Evolutionary conservation across 2,329 filamentous ascomycete genomes (phyloP).

Genomic region (Orbilia brochopaga): DNA sequence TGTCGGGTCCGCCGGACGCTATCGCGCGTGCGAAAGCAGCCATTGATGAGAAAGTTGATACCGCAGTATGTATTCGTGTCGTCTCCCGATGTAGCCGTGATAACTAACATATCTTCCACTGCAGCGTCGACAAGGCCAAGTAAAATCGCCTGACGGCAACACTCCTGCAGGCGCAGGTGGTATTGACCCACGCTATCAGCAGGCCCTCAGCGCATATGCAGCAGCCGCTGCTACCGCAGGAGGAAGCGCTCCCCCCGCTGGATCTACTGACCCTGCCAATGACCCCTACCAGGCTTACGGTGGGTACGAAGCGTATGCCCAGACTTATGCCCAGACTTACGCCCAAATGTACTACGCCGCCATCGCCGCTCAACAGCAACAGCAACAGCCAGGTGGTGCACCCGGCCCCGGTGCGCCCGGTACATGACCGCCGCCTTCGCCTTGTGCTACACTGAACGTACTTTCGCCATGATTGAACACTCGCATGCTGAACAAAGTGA

Average conservation of each 20-base stretch:
- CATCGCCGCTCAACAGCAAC: constrained; percentile 53
- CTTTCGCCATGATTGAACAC: constrained; percentile 46
- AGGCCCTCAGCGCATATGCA: constrained; percentile 42
- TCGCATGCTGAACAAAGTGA: constrained; percentile 48
- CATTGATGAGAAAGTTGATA: constrained; percentile 90
- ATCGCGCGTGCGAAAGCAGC: constrained; percentile 81
- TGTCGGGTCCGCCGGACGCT: constrained; percentile 77
- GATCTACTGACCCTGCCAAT: constrained; percentile 48
- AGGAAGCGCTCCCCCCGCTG: constrained; percentile 22
- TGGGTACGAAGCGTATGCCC: constrained; percentile 55
- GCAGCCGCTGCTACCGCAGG: constrained; percentile 41
- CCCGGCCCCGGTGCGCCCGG: constrained; percentile 36
- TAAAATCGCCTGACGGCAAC: constrained; percentile 32
- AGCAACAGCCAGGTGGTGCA: constrained; percentile 46
- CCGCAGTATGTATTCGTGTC: constrained; percentile 70
- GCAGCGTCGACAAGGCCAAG: constrained; percentile 47
- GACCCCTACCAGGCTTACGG: constrained; percentile 55
- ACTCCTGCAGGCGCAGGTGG: constrained; percentile 17
- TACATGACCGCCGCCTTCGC: constrained; percentile 38
- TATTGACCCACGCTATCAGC: constrained; percentile 41
- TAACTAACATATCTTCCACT: constrained; percentile 22
- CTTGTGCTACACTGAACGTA: constrained; percentile 44
- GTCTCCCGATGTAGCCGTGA: not conserved
- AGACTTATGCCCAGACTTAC: constrained; percentile 55
- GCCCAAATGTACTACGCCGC: constrained; percentile 55